phyloP scores from a whole-genome alignment of 352 stramenopile species.

The Aphanomyces invadans region DNA sequence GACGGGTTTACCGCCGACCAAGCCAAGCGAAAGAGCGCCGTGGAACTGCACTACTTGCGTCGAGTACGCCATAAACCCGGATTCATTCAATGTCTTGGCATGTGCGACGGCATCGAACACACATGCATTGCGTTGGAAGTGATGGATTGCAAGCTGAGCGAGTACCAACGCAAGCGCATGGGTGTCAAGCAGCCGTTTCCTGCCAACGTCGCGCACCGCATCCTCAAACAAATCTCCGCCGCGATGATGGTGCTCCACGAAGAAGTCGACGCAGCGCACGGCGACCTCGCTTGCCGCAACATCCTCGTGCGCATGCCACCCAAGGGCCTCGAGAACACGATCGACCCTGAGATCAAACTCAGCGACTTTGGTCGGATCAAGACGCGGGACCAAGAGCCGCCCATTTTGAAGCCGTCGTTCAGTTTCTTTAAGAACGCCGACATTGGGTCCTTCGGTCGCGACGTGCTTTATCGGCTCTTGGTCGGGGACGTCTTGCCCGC shows the following conservation, averaged over 20 bases:
- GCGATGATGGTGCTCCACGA: slow-evolving; percentile 77
- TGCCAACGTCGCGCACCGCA: slow-evolving; percentile 15
- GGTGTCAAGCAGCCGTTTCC: slow-evolving; percentile 28
- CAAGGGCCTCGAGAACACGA: slow-evolving; percentile 73
- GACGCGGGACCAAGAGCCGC: slow-evolving; percentile 49
- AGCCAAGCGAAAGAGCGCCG: slow-evolving; percentile 65
- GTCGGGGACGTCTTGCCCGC: slow-evolving; percentile 74
- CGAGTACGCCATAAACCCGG: slow-evolving; percentile 65
- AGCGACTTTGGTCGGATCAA: slow-evolving; percentile 80
- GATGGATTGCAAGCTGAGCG: slow-evolving; percentile 84
- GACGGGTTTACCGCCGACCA: slow-evolving; percentile 66
- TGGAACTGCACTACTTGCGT: slow-evolving; percentile 74
- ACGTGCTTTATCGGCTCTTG: slow-evolving; percentile 71
- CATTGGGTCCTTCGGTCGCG: slow-evolving; percentile 62
- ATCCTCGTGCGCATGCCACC: slow-evolving; percentile 74
- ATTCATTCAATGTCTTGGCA: slow-evolving; percentile 71
- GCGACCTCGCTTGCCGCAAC: slow-evolving; percentile 77
- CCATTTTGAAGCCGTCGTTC: slow-evolving; percentile 60
- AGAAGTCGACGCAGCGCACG: slow-evolving; percentile 69
- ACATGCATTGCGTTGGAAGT: slow-evolving; percentile 81
- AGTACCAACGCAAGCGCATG: slow-evolving; percentile 65
- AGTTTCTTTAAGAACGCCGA: slow-evolving; percentile 83
- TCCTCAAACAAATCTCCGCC: slow-evolving; percentile 62
- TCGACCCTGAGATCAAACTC: slow-evolving; percentile 73
- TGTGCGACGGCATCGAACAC: slow-evolving; percentile 77